These are phyloP conservation scores for Avena eriantha DNA, from an alignment of 176 grass and related monocot species.

Conservation along the genomic window DNA sequence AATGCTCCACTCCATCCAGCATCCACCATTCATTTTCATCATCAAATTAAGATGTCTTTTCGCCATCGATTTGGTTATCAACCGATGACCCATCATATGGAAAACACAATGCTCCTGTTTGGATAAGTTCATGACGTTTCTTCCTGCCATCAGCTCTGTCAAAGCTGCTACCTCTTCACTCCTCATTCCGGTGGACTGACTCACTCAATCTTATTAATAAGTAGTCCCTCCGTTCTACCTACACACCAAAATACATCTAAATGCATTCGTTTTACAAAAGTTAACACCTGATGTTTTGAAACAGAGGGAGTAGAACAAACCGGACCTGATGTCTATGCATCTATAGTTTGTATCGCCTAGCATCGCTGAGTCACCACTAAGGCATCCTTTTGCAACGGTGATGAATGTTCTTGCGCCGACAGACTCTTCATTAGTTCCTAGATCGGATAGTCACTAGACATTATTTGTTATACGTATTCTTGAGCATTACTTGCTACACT, in stretches of 20 bases:
- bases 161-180: neutral
- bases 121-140: slow-evolving; percentile 38
- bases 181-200: too few species aligned
- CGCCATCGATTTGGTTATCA: neutral
- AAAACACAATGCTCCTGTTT: neutral
- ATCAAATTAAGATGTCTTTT: neutral
- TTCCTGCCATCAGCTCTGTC: neutral
- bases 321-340: neutral
- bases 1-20: neutral
- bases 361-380: neutral
- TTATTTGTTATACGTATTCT: neutral
- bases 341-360: neutral
- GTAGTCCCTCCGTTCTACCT: too few species aligned
- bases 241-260: too few species aligned
- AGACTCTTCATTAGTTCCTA: neutral
- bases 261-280: too few species aligned
- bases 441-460: neutral
- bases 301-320: too few species aligned
- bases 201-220: too few species aligned
- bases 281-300: neutral
- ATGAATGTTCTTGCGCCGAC: neutral
- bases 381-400: neutral
- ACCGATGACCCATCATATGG: neutral
- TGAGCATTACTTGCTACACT: too few species aligned
- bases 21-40: neutral